These are phyloP conservation scores for Pinus tabuliformis DNA, from an alignment of 75 land plant species.

Conservation along the genomic window DNA sequence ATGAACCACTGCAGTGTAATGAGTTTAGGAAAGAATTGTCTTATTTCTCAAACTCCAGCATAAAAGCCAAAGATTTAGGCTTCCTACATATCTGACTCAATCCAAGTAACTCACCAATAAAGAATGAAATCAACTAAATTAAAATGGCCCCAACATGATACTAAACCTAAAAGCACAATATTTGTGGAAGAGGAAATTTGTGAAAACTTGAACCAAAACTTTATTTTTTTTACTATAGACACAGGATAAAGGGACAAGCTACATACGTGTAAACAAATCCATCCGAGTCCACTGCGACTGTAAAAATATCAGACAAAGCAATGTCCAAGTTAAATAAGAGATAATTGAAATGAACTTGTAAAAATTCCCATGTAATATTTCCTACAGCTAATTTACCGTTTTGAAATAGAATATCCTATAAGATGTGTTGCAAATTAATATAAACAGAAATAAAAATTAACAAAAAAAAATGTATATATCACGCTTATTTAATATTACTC, in stretches of 20 bases:
- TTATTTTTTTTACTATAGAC: background rate
- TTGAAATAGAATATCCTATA: background rate
- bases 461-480: no score
- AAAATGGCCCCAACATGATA: no score
- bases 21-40: no score
- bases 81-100: no score
- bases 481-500: background rate
- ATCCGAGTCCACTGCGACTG: slow-evolving; percentile 93
- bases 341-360: background rate
- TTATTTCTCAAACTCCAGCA: no score
- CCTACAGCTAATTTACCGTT: background rate
- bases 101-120: no score
- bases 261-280: slow-evolving; percentile 98
- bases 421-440: background rate
- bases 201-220: background rate
- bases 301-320: slow-evolving; percentile 10
- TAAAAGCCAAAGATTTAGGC: no score
- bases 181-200: background rate
- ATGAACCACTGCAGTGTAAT: no score
- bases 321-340: slow-evolving; percentile 1
- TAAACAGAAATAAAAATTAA: background rate
- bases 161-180: no score
- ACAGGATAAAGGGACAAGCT: background rate
- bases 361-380: background rate
- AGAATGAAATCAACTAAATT: no score